Conservation (phyloP, 2,329 filamentous ascomycete genomes). For the Alternaria metachromatica region DNA sequence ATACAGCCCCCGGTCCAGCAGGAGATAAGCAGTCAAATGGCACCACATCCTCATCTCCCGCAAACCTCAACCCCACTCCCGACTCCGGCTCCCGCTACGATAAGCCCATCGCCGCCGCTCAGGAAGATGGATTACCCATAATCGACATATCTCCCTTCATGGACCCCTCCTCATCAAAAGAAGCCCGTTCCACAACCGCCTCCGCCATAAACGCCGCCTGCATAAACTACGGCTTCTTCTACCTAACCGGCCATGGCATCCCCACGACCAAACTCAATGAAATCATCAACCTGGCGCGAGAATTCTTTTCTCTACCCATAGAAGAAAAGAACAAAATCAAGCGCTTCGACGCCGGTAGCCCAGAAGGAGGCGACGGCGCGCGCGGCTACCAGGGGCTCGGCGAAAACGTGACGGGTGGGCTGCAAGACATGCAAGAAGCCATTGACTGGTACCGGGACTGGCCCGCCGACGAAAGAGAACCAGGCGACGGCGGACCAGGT, state of each 20-base stretch:
- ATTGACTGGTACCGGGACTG: slow-evolving; percentile 51
- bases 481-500: slow-evolving; percentile 21
- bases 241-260: slow-evolving; percentile 52
- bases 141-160: slow-evolving; percentile 53
- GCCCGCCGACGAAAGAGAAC: slow-evolving; percentile 23
- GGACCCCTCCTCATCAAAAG: slow-evolving; percentile 17
- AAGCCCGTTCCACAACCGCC: slow-evolving; percentile 33
- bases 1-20: slow-evolving; percentile 15
- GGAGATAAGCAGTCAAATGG: slow-evolving; percentile 8
- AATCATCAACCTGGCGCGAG: slow-evolving; percentile 40
- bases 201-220: slow-evolving; percentile 47
- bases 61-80: slow-evolving; percentile 31
- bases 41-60: not conserved
- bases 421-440: slow-evolving; percentile 48
- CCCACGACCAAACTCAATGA: slow-evolving; percentile 30
- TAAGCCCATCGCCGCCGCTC: slow-evolving; percentile 20
- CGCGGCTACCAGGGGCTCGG: slow-evolving; percentile 48
- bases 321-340: slow-evolving; percentile 45
- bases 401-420: slow-evolving; percentile 47
- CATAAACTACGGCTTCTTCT: slow-evolving; percentile 52
- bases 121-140: slow-evolving; percentile 43
- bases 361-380: slow-evolving; percentile 46
- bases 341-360: slow-evolving; percentile 40
- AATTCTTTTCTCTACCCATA: slow-evolving; percentile 42
- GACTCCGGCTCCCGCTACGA: slow-evolving; percentile 12